Conservation (phyloP, 495 filamentous ascomycete species). For the Penicillium crystallinum region DNA sequence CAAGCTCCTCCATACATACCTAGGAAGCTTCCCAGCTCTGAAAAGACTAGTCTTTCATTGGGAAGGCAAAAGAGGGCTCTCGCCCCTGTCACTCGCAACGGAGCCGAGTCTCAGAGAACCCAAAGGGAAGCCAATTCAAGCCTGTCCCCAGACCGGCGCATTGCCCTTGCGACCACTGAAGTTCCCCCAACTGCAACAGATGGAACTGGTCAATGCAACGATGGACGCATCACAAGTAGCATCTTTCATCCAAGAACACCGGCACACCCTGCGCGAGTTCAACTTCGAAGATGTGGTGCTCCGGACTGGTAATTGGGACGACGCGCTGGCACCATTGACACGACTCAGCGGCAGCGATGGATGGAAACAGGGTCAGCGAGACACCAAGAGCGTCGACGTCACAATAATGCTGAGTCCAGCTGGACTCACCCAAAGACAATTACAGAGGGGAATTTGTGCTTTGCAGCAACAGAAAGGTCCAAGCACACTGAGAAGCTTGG, state of each 20-base stretch:
- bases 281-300: conserved; percentile 66
- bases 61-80: conserved; percentile 61
- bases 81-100: conserved; percentile 58
- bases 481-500: conserved; percentile 13
- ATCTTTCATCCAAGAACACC: conserved; percentile 55
- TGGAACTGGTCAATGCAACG: conserved; percentile 61
- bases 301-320: conserved; percentile 65
- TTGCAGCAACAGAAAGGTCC: conserved; percentile 15
- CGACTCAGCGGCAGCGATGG: conserved; percentile 46
- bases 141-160: conserved; percentile 8
- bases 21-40: conserved; percentile 58
- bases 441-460: conserved; percentile 11
- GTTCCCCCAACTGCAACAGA: conserved; percentile 54
- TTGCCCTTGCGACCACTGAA: conserved; percentile 36
- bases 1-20: conserved; percentile 68
- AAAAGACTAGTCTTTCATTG: conserved; percentile 64
- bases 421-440: conserved; percentile 12
- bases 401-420: conserved; percentile 28
- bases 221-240: conserved; percentile 64
- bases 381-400: conserved; percentile 25
- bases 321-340: conserved; percentile 63
- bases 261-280: conserved; percentile 59
- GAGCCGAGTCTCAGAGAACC: conserved; percentile 51
- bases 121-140: conserved; percentile 40
- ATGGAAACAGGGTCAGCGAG: conserved; percentile 43